Conservation (phyloP, 805 yeast species). For the Brettanomyces naardenensis region DNA sequence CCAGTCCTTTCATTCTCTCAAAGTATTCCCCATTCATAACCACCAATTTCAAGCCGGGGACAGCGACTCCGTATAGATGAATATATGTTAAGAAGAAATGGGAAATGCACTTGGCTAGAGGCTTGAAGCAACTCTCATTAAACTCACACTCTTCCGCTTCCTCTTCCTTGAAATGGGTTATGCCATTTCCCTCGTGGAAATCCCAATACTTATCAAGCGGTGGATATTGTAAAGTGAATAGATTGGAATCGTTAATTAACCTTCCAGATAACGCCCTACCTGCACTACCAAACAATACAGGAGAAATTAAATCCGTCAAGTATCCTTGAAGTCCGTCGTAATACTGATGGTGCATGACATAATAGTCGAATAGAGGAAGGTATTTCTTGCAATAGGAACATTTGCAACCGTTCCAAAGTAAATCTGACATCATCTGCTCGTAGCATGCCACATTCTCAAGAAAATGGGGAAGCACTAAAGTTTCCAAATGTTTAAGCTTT, state of each 20-base stretch:
- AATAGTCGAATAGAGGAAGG: conserved; percentile 49
- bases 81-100: conserved; percentile 42
- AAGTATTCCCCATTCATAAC: conserved; percentile 37
- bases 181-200: conserved; percentile 31
- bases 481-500: conserved; percentile 30
- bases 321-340: conserved; percentile 37
- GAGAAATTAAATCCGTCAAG: conserved; percentile 54
- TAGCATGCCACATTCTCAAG: conserved; percentile 56
- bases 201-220: conserved; percentile 34
- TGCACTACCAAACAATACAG: conserved; percentile 46
- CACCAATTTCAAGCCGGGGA: conserved; percentile 29
- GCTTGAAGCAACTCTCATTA: conserved; percentile 34
- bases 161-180: conserved; percentile 25
- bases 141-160: conserved; percentile 33
- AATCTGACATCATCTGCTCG: conserved; percentile 60
- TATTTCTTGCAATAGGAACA: conserved; percentile 46
- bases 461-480: conserved; percentile 50
- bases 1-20: conserved; percentile 5
- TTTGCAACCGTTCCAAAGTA: conserved; percentile 73
- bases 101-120: conserved; percentile 32
- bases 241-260: conserved; percentile 12
- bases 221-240: conserved; percentile 22
- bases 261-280: conserved; percentile 37
- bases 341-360: conserved; percentile 55
- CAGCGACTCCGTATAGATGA: conserved; percentile 21